phyloP scores from a whole-genome alignment of 2,329 filamentous ascomycete species.

The Macrophomina pseudophaseolina region DNA sequence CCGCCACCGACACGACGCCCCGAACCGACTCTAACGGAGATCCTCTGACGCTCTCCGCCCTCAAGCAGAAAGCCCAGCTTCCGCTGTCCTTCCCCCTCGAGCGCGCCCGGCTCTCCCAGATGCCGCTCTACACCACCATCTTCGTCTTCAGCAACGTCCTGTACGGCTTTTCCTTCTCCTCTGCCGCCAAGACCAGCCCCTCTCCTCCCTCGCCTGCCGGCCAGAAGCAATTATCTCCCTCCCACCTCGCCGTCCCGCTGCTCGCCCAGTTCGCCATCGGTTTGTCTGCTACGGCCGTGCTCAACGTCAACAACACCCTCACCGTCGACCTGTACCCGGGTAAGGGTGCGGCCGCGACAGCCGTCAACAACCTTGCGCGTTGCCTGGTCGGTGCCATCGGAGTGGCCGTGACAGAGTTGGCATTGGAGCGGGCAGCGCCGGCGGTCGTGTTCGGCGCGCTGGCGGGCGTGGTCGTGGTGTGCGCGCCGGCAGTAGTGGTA shows the following conservation, averaged over 20 bases:
- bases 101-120: slow-evolving; percentile 56
- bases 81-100: slow-evolving; percentile 52
- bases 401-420: slow-evolving; percentile 52
- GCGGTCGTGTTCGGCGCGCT: background rate
- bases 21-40: background rate
- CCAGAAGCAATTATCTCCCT: background rate
- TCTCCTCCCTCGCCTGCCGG: slow-evolving; percentile 39
- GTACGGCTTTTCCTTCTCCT: slow-evolving; percentile 56
- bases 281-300: slow-evolving; percentile 57
- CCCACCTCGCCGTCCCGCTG: slow-evolving; percentile 57
- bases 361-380: slow-evolving; percentile 58
- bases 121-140: slow-evolving; percentile 52
- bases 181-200: slow-evolving; percentile 32
- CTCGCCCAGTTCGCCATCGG: slow-evolving; percentile 58
- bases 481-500: background rate
- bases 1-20: background rate
- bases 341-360: slow-evolving; percentile 57
- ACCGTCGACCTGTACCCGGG: slow-evolving; percentile 59
- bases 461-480: background rate
- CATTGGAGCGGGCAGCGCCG: slow-evolving; percentile 34
- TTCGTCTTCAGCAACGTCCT: slow-evolving; percentile 55
- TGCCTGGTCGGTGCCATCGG: slow-evolving; percentile 60
- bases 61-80: background rate
- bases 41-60: background rate
- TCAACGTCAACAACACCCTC: slow-evolving; percentile 58